Conservation (phyloP, 805 yeast genomes). For the Candida orba region DNA sequence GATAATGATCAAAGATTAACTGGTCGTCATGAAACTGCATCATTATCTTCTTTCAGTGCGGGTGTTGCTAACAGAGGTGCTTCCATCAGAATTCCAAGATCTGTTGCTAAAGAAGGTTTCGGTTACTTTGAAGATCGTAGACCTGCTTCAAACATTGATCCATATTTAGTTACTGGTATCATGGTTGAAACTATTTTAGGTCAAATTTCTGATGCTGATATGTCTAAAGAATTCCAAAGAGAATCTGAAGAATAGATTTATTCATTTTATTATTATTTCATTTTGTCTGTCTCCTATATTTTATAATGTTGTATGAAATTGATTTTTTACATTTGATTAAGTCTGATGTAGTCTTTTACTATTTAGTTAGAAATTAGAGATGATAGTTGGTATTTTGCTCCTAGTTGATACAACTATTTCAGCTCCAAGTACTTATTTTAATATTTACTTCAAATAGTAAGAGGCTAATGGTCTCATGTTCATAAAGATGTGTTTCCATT, state of each 20-base stretch:
- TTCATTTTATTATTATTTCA: too few relatives aligned
- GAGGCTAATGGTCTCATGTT: too few relatives aligned
- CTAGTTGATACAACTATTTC: too few relatives aligned
- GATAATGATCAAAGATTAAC: conserved; percentile 95
- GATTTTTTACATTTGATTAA: background rate
- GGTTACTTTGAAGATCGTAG: conserved; percentile 99
- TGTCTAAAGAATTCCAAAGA: conserved; percentile 84
- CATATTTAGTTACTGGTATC: conserved; percentile 97
- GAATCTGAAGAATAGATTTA: conserved; percentile 34
- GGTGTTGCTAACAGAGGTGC: conserved; percentile 99
- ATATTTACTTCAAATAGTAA: too few relatives aligned
- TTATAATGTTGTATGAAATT: conserved; percentile 1
- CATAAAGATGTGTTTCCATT: too few relatives aligned
- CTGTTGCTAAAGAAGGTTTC: conserved; percentile 95
- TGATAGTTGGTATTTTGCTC: too few relatives aligned
- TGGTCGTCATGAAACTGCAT: conserved; percentile 98
- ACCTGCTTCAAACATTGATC: conserved; percentile 99
- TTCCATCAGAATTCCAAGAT: conserved; percentile 96
- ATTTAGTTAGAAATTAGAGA: too few relatives aligned
- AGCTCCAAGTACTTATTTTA: too few relatives aligned
- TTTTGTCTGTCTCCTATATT: background rate
- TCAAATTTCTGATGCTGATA: conserved; percentile 89
- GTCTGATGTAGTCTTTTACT: background rate
- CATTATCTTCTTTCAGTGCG: conserved; percentile 80
- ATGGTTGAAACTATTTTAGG: conserved; percentile 96